Percentiles rank a stretch among this genome's conserved stretches.
Evolutionary conservation across 2,329 filamentous ascomycete genomes (phyloP).

Genomic region (Cladophialophora immunda): DNA sequence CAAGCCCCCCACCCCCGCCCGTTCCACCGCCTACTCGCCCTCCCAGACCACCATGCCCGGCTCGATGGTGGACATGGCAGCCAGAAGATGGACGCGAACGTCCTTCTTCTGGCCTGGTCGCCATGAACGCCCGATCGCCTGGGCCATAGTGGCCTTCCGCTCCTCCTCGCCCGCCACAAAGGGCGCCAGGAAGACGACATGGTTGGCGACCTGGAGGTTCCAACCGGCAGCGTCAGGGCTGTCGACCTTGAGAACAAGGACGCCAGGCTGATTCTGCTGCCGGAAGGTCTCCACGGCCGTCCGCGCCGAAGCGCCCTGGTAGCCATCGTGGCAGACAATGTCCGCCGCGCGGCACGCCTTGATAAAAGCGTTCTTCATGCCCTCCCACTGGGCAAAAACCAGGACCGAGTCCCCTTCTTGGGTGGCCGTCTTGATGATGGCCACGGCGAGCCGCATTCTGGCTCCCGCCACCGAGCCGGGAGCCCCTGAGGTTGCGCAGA

Average conservation of each 20-base stretch:
- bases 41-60: constrained; percentile 36
- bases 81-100: constrained; percentile 66
- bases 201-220: constrained; percentile 71
- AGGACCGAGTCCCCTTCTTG: constrained; percentile 59
- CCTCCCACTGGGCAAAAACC: constrained; percentile 60
- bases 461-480: constrained; percentile 46
- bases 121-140: constrained; percentile 69
- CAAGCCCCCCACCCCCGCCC: background rate
- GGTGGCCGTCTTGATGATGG: constrained; percentile 53
- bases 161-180: constrained; percentile 60
- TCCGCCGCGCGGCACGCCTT: constrained; percentile 24
- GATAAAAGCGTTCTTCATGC: constrained; percentile 26
- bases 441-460: constrained; percentile 59
- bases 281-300: constrained; percentile 54
- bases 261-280: constrained; percentile 51
- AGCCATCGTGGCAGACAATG: constrained; percentile 47
- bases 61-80: constrained; percentile 21
- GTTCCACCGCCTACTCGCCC: constrained; percentile 31
- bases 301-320: constrained; percentile 39
- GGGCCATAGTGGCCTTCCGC: constrained; percentile 67
- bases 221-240: constrained; percentile 67
- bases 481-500: background rate
- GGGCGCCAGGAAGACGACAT: constrained; percentile 70
- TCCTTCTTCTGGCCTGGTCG: constrained; percentile 66
- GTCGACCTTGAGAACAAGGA: constrained; percentile 66